Evolutionary conservation across 495 filamentous ascomycete genomes (phyloP).

Genomic region (Cryomyces minteri): DNA sequence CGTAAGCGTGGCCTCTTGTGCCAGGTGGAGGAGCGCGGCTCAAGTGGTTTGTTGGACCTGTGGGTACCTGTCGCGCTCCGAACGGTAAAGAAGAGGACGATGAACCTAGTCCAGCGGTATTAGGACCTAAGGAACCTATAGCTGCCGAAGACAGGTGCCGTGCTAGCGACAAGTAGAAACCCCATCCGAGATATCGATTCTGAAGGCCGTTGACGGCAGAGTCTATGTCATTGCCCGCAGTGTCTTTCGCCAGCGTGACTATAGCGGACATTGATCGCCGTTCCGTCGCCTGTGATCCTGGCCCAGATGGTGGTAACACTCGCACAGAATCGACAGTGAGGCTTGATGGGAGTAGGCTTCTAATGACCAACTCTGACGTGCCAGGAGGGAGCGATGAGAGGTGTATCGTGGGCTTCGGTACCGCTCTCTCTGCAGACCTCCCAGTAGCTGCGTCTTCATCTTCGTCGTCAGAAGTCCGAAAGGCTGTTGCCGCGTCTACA

Average conservation of each 20-base stretch:
- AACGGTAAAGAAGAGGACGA: conserved; percentile 49
- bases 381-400: conserved; percentile 42
- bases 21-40: conserved; percentile 40
- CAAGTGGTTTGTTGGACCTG: conserved; percentile 20
- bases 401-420: conserved; percentile 75
- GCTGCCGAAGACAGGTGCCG: conserved; percentile 74
- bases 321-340: conserved; percentile 63
- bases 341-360: conserved; percentile 46
- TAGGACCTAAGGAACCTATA: conserved; percentile 33
- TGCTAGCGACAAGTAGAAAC: conserved; percentile 65
- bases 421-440: conserved; percentile 48
- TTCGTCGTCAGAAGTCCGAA: conserved; percentile 32
- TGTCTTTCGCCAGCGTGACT: conserved; percentile 69
- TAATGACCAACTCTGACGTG: conserved; percentile 55
- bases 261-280: conserved; percentile 69
- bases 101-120: conserved; percentile 27
- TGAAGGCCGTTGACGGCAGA: conserved; percentile 57
- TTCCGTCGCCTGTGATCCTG: conserved; percentile 31
- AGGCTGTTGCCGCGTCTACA: conserved; percentile 25
- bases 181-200: conserved; percentile 73
- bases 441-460: conserved; percentile 19
- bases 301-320: conserved; percentile 43
- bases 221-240: conserved; percentile 73
- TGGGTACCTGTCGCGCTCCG: conserved; percentile 56
- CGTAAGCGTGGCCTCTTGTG: conserved; percentile 53